Evolutionary conservation across 768 basidiomycete species (phyloP).

Genomic region (Trametes villosa): DNA sequence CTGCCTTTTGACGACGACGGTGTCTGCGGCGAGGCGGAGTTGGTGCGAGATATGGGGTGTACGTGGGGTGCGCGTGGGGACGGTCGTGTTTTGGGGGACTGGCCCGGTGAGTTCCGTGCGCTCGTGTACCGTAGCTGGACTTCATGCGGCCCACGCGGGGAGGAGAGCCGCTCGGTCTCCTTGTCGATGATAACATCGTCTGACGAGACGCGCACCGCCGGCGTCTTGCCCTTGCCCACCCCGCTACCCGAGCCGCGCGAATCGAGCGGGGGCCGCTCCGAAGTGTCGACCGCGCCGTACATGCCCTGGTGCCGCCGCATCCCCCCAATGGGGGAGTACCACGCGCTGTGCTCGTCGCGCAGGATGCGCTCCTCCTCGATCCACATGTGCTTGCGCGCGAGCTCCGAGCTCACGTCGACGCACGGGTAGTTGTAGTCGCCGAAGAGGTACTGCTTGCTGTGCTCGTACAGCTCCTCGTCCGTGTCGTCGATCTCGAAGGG

Average conservation of each 20-base stretch:
- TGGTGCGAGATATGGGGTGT: slow-evolving; percentile 10
- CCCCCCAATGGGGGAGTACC: slow-evolving; percentile 65
- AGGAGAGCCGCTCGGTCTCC: slow-evolving; percentile 43
- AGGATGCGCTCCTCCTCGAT: slow-evolving; percentile 87
- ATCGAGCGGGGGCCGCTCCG: slow-evolving; percentile 13
- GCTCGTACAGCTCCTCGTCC: slow-evolving; percentile 77
- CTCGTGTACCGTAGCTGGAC: slow-evolving; percentile 54
- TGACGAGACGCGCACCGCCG: neutral
- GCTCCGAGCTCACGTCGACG: slow-evolving; percentile 85
- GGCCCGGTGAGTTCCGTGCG: slow-evolving; percentile 23
- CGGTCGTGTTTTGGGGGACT: slow-evolving; percentile 21
- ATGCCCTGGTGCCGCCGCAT: slow-evolving; percentile 37
- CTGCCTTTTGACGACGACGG: slow-evolving; percentile 25
- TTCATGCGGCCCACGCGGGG: slow-evolving; percentile 33
- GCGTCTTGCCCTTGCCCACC: slow-evolving; percentile 24
- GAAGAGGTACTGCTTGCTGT: slow-evolving; percentile 81
- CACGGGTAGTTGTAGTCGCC: slow-evolving; percentile 91
- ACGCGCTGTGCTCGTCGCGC: slow-evolving; percentile 72
- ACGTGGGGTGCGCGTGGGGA: slow-evolving; percentile 20
- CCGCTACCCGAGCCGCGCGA: slow-evolving; percentile 24
- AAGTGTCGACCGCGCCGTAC: slow-evolving; percentile 55
- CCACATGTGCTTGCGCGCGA: slow-evolving; percentile 67
- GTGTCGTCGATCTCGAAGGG: slow-evolving; percentile 71
- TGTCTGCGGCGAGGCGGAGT: slow-evolving; percentile 18
- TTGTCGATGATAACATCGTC: slow-evolving; percentile 48